These are phyloP conservation scores for Pichia membranifaciens DNA, from an alignment of 805 yeast species.

Conservation along the genomic window DNA sequence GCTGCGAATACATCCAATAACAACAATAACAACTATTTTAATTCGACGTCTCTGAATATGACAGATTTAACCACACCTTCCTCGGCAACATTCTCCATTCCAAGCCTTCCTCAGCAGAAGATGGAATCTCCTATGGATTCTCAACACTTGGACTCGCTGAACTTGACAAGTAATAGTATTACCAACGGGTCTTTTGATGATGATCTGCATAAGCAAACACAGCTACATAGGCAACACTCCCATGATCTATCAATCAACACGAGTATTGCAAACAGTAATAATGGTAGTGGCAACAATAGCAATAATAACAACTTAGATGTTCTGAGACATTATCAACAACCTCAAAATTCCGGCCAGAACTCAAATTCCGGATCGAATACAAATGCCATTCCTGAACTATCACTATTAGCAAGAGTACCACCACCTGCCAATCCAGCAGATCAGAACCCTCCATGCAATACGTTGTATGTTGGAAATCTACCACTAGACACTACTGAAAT, in stretches of 20 bases:
- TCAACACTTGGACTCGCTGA: neutral
- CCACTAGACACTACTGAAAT: slow-evolving; percentile 97
- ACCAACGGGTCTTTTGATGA: neutral
- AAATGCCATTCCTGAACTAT: slow-evolving; percentile 47
- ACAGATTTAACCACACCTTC: slow-evolving; percentile 9
- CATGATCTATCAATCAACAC: neutral
- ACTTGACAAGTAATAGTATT: neutral
- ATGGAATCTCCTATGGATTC: neutral
- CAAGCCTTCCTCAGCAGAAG: neutral
- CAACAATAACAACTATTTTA: neutral
- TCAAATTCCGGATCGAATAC: neutral
- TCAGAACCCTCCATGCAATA: slow-evolving; percentile 98
- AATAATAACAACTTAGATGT: neutral
- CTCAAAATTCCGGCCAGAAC: neutral
- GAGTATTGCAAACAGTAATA: neutral
- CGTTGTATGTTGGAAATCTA: slow-evolving; percentile 91
- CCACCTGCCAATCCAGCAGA: slow-evolving; percentile 98
- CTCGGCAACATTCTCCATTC: slow-evolving; percentile 1
- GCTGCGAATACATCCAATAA: neutral
- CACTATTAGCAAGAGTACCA: slow-evolving; percentile 71
- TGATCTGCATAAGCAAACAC: neutral
- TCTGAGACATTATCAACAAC: slow-evolving; percentile 1
- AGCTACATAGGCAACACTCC: neutral
- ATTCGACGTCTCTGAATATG: slow-evolving; percentile 9
- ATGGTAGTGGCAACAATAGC: neutral